A percentile compares a stretch with the other conserved stretches of the same genome.
Evolutionary conservation across 305 asterid genomes (phyloP).

Genomic region (Rubia balearica): DNA sequence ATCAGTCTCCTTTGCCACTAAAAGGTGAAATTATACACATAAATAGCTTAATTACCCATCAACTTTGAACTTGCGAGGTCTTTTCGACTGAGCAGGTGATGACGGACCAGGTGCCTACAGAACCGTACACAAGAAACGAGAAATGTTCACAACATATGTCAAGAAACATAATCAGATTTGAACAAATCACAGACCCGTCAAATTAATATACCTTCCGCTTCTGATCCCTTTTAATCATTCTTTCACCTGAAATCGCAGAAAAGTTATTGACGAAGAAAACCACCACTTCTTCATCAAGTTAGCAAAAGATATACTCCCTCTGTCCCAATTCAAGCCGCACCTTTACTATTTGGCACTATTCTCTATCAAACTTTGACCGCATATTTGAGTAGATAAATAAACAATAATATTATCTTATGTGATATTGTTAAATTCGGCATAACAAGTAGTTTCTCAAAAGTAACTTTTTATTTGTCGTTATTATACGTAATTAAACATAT

Average conservation of each 20-base stretch:
- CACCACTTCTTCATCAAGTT: not conserved
- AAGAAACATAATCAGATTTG: not conserved
- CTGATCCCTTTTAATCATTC: slow-evolving; percentile 72
- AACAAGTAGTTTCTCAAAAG: too few relatives aligned
- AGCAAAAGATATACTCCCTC: not conserved
- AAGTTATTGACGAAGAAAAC: slow-evolving; percentile 5
- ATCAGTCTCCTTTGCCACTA: not conserved
- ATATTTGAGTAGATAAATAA: too few relatives aligned
- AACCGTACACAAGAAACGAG: slow-evolving; percentile 12
- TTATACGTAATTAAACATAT: too few relatives aligned
- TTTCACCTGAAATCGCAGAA: slow-evolving; percentile 52
- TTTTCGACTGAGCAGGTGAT: slow-evolving; percentile 83
- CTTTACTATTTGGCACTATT: too few relatives aligned
- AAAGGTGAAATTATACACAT: not conserved
- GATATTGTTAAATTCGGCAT: too few relatives aligned
- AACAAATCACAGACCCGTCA: not conserved
- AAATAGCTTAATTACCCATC: slow-evolving; percentile 29
- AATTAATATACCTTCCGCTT: slow-evolving; percentile 68
- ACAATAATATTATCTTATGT: too few relatives aligned
- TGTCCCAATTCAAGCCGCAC: too few relatives aligned
- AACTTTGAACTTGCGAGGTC: slow-evolving; percentile 75
- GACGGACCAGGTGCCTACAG: slow-evolving; percentile 75
- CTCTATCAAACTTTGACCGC: too few relatives aligned
- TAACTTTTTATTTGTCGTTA: too few relatives aligned
- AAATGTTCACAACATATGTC: slow-evolving; percentile 1